Conservation (phyloP, 345 rosid species). For the Boechera retrofracta region DNA sequence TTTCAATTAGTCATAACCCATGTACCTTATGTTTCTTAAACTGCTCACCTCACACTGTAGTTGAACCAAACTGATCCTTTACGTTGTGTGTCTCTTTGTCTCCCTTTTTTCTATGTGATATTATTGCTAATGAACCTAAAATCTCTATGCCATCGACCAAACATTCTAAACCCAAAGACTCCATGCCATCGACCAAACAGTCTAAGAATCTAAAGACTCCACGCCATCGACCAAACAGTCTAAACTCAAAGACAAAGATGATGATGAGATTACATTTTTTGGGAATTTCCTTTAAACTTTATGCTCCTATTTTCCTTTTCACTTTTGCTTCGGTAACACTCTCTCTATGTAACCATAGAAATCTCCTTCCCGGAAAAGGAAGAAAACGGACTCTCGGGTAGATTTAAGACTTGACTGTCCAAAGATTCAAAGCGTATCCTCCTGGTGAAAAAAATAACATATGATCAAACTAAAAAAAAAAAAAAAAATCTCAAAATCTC, state of each 20-base stretch:
- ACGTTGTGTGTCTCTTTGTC: neutral
- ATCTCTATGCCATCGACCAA: slow-evolving; percentile 1
- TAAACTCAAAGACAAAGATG: neutral
- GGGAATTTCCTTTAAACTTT: slow-evolving; percentile 23
- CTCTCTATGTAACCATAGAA: slow-evolving; percentile 66
- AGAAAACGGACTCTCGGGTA: slow-evolving; percentile 92
- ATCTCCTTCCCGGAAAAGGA: slow-evolving; percentile 60
- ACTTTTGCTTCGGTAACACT: slow-evolving; percentile 7
- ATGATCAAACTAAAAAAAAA: neutral
- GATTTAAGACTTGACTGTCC: slow-evolving; percentile 62
- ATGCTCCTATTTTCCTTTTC: slow-evolving; percentile 34
- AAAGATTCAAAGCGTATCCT: slow-evolving; percentile 28
- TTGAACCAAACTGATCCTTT: neutral
- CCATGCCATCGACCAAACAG: too few relatives aligned
- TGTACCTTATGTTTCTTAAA: neutral
- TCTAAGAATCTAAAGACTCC: too few relatives aligned
- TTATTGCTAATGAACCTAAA: slow-evolving; percentile 34
- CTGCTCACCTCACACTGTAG: neutral
- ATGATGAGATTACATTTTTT: slow-evolving; percentile 15
- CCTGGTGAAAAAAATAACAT: neutral
- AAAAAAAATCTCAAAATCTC: neutral
- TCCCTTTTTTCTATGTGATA: neutral
- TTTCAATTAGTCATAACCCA: neutral
- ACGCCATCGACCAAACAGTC: neutral
- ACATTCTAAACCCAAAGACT: neutral